Conservation (phyloP, 768 basidiomycete species). For the Tulasnella sp. region DNA sequence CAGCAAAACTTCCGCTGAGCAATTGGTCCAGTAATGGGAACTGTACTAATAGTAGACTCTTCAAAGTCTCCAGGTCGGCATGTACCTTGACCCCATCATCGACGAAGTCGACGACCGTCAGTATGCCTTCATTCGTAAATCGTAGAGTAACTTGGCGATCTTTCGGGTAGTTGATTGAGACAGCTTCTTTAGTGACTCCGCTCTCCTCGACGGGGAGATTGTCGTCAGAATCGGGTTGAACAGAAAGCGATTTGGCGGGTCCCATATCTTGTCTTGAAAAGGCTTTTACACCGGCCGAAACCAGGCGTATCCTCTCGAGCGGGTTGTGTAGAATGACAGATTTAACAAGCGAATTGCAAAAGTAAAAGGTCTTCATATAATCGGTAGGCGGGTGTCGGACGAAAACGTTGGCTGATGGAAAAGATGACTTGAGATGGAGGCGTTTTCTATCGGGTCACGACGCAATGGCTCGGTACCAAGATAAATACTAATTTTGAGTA, state of each 20-base stretch:
- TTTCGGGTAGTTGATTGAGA: slow-evolving; percentile 38
- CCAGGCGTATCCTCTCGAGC: slow-evolving; percentile 80
- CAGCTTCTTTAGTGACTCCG: neutral
- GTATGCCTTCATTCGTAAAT: slow-evolving; percentile 81
- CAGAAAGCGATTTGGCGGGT: slow-evolving; percentile 49
- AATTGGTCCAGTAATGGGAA: slow-evolving; percentile 78
- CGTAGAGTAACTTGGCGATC: slow-evolving; percentile 63
- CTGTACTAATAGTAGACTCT: slow-evolving; percentile 70
- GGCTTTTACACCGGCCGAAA: slow-evolving; percentile 92
- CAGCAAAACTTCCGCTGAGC: slow-evolving; percentile 57
- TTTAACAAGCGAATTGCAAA: slow-evolving; percentile 84
- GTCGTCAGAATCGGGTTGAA: slow-evolving; percentile 46
- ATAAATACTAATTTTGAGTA: slow-evolving; percentile 4
- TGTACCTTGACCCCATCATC: slow-evolving; percentile 63
- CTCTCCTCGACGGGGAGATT: slow-evolving; percentile 35
- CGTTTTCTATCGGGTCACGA: slow-evolving; percentile 57
- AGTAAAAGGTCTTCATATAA: slow-evolving; percentile 72
- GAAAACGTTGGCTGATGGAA: slow-evolving; percentile 77
- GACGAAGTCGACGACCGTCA: slow-evolving; percentile 81
- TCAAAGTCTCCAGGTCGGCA: slow-evolving; percentile 60
- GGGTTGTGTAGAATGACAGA: slow-evolving; percentile 79
- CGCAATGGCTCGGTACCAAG: neutral
- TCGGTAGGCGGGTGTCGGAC: slow-evolving; percentile 74
- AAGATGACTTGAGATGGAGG: slow-evolving; percentile 67
- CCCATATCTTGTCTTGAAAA: slow-evolving; percentile 85